Percentiles rank a stretch among this genome's conserved stretches.
These are phyloP conservation scores for Penicillium aurantiogriseum DNA, from an alignment of 2,329 filamentous ascomycete species.

Conservation along the genomic window DNA sequence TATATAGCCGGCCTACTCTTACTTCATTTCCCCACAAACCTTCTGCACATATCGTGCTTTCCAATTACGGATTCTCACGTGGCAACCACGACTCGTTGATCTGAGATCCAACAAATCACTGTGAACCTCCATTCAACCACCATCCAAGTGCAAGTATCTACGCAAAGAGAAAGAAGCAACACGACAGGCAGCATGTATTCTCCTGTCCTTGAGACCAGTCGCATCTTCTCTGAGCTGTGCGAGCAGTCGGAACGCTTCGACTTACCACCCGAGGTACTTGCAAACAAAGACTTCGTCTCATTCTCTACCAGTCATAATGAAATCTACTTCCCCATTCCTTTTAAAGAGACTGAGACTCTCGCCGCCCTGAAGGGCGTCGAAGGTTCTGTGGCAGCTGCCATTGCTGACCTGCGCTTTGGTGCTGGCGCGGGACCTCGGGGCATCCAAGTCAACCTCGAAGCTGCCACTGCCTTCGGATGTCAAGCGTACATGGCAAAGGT, in stretches of 20 bases:
- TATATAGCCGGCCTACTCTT: conserved; percentile 4
- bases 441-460: conserved; percentile 39
- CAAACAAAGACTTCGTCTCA: conserved; percentile 34
- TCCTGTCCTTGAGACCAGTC: conserved; percentile 36
- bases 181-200: conserved; percentile 31
- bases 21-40: background rate
- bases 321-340: conserved; percentile 46
- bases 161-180: background rate
- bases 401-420: conserved; percentile 57
- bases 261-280: conserved; percentile 33
- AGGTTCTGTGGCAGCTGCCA: conserved; percentile 58
- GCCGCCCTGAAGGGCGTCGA: conserved; percentile 61
- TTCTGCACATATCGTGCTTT: background rate
- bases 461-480: conserved; percentile 42
- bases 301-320: conserved; percentile 40
- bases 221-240: conserved; percentile 39
- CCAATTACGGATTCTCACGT: background rate
- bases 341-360: conserved; percentile 55
- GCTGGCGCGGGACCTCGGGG: conserved; percentile 36
- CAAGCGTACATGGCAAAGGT: conserved; percentile 45
- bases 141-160: background rate
- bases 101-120: background rate
- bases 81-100: background rate
- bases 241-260: conserved; percentile 35
- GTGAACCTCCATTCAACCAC: background rate